Conservation (phyloP, 768 basidiomycete genomes). For the Serendipita sp. region DNA sequence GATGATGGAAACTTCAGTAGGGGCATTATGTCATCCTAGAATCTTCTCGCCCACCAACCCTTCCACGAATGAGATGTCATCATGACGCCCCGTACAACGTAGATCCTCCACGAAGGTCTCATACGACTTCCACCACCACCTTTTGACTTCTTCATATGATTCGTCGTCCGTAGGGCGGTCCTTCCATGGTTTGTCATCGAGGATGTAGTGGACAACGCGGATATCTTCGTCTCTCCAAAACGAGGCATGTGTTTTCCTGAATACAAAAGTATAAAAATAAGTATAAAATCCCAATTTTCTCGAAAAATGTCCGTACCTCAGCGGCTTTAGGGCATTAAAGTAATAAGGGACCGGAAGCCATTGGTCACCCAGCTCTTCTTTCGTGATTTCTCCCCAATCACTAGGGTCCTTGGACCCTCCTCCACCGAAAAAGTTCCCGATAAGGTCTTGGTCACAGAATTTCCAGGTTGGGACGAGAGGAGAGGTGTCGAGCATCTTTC, state of each 20-base stretch:
- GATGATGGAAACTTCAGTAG: neutral
- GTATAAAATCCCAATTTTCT: neutral
- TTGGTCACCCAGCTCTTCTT: constrained; percentile 15
- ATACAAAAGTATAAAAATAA: neutral
- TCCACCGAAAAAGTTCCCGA: constrained; percentile 62
- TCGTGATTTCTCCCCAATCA: constrained; percentile 14
- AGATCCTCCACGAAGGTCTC: constrained; percentile 21
- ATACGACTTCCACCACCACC: constrained; percentile 72
- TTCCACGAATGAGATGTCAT: neutral
- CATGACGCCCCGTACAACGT: neutral
- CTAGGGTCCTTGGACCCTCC: constrained; percentile 1
- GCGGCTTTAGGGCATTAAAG: constrained; percentile 87
- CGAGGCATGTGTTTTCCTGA: constrained; percentile 36
- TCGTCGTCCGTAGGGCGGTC: constrained; percentile 27
- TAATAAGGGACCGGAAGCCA: constrained; percentile 73
- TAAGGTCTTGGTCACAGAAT: constrained; percentile 92
- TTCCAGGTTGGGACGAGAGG: constrained; percentile 35
- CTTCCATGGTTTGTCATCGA: constrained; percentile 77
- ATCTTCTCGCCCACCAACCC: neutral
- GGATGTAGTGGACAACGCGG: constrained; percentile 73
- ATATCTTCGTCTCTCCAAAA: constrained; percentile 80
- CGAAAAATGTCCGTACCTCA: constrained; percentile 24
- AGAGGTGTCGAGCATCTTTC: constrained; percentile 38
- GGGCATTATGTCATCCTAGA: neutral
- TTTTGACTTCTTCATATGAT: constrained; percentile 36